A percentile compares a stretch with the other conserved stretches of the same genome.
Conservation (phyloP, 2,329 filamentous ascomycete species). For the Macrophomina tecta region DNA sequence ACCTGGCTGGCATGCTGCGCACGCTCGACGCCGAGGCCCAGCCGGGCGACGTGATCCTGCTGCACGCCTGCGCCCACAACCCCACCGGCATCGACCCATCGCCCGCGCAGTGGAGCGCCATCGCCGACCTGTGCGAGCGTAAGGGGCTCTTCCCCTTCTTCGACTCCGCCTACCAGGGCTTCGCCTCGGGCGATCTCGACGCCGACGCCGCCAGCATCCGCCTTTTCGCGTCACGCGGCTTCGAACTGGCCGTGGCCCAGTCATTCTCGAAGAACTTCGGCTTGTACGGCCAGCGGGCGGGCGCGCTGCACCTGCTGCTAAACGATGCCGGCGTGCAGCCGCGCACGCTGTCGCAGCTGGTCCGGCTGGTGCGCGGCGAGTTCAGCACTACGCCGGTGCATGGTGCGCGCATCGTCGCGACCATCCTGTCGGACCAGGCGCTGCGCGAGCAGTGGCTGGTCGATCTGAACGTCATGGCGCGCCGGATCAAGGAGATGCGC, state of each 20-base stretch:
- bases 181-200: constrained; percentile 44
- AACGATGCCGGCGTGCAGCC: constrained; percentile 11
- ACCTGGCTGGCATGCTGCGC: constrained; percentile 40
- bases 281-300: constrained; percentile 46
- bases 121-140: constrained; percentile 41
- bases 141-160: constrained; percentile 45
- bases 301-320: constrained; percentile 35
- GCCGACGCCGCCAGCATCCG: constrained; percentile 45
- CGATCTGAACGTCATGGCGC: constrained; percentile 45
- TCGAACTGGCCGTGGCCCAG: constrained; percentile 39
- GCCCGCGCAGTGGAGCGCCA: constrained; percentile 41
- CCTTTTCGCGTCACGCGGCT: constrained; percentile 35
- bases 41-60: constrained; percentile 42
- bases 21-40: constrained; percentile 36
- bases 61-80: constrained; percentile 49
- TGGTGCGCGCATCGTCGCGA: constrained; percentile 40
- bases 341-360: constrained; percentile 13
- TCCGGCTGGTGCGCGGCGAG: constrained; percentile 37
- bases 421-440: constrained; percentile 34
- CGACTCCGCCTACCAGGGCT: constrained; percentile 49
- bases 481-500: constrained; percentile 44
- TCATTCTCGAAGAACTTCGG: constrained; percentile 49
- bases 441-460: constrained; percentile 39
- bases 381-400: constrained; percentile 39
- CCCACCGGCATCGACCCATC: constrained; percentile 47